Base-by-base conservation (phyloP, 768 basidiomycete species). In the Clavaria fumosa region DNA sequence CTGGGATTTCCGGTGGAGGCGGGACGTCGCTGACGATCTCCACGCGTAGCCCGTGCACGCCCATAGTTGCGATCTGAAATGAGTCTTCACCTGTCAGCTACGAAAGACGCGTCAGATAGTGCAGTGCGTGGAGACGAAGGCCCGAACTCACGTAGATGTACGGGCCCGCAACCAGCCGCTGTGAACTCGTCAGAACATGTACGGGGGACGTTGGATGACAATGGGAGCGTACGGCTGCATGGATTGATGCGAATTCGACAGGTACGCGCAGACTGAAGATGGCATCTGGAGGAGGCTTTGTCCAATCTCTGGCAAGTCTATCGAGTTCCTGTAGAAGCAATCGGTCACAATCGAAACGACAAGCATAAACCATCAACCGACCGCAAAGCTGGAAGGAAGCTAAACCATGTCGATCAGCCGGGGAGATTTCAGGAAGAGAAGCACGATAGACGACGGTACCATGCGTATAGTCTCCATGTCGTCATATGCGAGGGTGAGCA, bases 381-480 rank as follows among this genome's bases (percentile, higher is more conserved):
- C 84, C 34, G 53, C 57, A 53, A 67, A 85, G 30, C 64, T 69
- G 44, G 64, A 66, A 7, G 85, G 85, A 14, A 89, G 67, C 80
- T 85, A 44, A 17, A 31, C 26, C 11, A 18, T 6, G 21, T 20
- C 32, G 15, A 7, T 34, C 28, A 22, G 3, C 14, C 12, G 23
- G 12, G 7, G n/a, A 28, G 19, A 23, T 7, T 37, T 46, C 33
- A 50, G 48, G 26, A 24, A 23, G 30, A 28, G 41, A 21, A 43
- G 46, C 38, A 39, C 14, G 30, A 43, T 38, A 38, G 42, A 23
- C 30, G 20, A 38, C 53, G 63, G 38, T 39, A 76, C 79, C 65
- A 79, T 72, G 45, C 77, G 67, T 41, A 89, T 67, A 5, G 85
- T 88, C 59, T 89, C 85, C 77, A 85, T 82, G 26, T 88, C 85